These are phyloP conservation scores for Yamadazyma ubonensis DNA, from an alignment of 805 yeast genomes.

Conservation along the genomic window DNA sequence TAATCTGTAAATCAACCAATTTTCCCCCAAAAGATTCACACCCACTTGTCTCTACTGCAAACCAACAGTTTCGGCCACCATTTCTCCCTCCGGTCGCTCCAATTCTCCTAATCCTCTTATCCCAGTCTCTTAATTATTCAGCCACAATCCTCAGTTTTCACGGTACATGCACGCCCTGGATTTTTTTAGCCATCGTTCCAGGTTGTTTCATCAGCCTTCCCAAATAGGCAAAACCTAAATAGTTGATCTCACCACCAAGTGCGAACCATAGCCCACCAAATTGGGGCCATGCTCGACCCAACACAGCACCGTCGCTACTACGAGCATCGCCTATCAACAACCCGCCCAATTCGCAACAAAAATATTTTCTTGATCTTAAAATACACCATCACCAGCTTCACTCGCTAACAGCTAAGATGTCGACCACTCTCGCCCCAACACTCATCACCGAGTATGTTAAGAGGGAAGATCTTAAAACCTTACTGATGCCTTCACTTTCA, in stretches of 20 bases:
- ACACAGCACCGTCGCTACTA: too few species aligned
- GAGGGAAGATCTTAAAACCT: slow-evolving; percentile 8
- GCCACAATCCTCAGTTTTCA: neutral
- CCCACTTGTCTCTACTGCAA: too few species aligned
- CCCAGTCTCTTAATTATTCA: too few species aligned
- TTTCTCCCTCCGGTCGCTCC: too few species aligned
- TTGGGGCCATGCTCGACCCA: neutral
- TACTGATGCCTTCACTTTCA: slow-evolving; percentile 18
- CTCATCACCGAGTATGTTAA: slow-evolving; percentile 6
- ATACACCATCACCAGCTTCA: neutral
- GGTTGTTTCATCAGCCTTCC: neutral
- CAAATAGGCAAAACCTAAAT: neutral
- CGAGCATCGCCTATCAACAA: neutral
- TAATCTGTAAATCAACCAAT: too few species aligned
- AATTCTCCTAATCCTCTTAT: too few species aligned
- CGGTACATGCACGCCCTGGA: neutral
- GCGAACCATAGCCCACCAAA: neutral
- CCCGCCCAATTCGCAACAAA: neutral
- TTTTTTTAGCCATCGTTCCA: neutral
- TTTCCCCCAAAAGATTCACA: too few species aligned
- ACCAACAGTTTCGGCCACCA: too few species aligned
- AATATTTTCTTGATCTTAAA: neutral
- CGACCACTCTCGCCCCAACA: slow-evolving; percentile 8
- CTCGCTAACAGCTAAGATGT: neutral
- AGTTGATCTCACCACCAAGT: neutral